These are phyloP conservation scores for Mycena floridula DNA, from an alignment of 768 basidiomycete genomes.

Conservation along the genomic window DNA sequence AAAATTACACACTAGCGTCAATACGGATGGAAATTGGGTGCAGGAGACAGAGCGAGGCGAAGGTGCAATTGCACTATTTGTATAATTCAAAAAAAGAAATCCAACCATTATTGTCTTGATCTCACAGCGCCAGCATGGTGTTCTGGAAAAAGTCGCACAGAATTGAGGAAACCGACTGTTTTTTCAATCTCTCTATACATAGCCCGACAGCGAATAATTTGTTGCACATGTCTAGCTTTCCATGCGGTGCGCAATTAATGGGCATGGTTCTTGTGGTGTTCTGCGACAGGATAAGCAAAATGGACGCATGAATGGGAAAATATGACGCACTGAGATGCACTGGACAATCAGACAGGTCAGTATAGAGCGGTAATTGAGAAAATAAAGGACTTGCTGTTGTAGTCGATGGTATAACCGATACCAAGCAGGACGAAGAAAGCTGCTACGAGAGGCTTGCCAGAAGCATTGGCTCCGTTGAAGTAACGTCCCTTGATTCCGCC, in stretches of 20 bases:
- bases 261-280: constrained; percentile 89
- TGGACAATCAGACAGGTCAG: constrained; percentile 18
- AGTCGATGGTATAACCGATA: constrained; percentile 84
- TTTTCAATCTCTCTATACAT: no score
- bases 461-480: constrained; percentile 85
- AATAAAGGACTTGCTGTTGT: constrained; percentile 63
- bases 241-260: constrained; percentile 57
- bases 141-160: no score
- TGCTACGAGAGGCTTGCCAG: constrained; percentile 58
- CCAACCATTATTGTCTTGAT: background rate
- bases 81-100: constrained; percentile 1
- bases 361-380: background rate
- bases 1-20: constrained; percentile 47
- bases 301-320: background rate
- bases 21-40: constrained; percentile 53
- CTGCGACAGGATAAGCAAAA: constrained; percentile 31
- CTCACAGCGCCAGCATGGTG: background rate
- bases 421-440: constrained; percentile 63
- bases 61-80: constrained; percentile 6
- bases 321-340: constrained; percentile 76
- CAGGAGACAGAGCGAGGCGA: constrained; percentile 37
- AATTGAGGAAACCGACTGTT: no score
- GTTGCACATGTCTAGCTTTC: no score
- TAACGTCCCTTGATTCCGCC: constrained; percentile 74
- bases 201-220: no score